phyloP scores from a whole-genome alignment of 1,284 basidiomycete genomes.

The Fomitopsis schrenkii region DNA sequence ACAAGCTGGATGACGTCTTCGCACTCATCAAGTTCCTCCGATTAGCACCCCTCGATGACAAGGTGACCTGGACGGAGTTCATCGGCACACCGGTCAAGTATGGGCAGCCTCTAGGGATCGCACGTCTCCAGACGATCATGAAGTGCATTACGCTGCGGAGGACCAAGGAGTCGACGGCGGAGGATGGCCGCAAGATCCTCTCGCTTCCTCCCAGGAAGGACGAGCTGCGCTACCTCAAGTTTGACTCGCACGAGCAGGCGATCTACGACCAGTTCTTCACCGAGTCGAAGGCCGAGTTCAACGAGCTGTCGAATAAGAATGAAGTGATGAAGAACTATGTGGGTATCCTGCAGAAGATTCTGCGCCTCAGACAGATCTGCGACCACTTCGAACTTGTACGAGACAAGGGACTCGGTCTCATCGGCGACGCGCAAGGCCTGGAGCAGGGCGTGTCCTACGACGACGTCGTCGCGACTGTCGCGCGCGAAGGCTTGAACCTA shows the following conservation, averaged over 20 bases:
- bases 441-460: constrained; percentile 54
- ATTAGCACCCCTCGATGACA: constrained; percentile 90
- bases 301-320: constrained; percentile 79
- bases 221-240: constrained; percentile 81
- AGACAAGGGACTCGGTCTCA: constrained; percentile 53
- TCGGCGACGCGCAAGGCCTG: constrained; percentile 33
- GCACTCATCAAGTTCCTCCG: constrained; percentile 96
- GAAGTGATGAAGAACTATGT: constrained; percentile 98
- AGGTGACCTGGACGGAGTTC: constrained; percentile 88
- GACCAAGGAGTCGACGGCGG: constrained; percentile 86
- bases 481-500: constrained; percentile 76
- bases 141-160: constrained; percentile 93
- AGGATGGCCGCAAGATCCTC: constrained; percentile 83
- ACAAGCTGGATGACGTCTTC: constrained; percentile 97
- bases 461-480: constrained; percentile 72
- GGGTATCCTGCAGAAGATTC: constrained; percentile 93
- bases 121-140: constrained; percentile 96
- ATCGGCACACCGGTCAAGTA: constrained; percentile 91
- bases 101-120: constrained; percentile 88
- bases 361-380: constrained; percentile 95
- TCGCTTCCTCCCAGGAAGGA: constrained; percentile 85
- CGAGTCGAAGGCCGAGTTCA: constrained; percentile 89
- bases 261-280: constrained; percentile 89
- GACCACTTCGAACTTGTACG: constrained; percentile 93
- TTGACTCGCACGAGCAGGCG: constrained; percentile 77